A percentile compares a stretch with the other conserved stretches of the same genome.
These are phyloP conservation scores for Ophiognomonia clavigignenti-juglandacearum DNA, from an alignment of 2,329 filamentous ascomycete species.

Conservation along the genomic window DNA sequence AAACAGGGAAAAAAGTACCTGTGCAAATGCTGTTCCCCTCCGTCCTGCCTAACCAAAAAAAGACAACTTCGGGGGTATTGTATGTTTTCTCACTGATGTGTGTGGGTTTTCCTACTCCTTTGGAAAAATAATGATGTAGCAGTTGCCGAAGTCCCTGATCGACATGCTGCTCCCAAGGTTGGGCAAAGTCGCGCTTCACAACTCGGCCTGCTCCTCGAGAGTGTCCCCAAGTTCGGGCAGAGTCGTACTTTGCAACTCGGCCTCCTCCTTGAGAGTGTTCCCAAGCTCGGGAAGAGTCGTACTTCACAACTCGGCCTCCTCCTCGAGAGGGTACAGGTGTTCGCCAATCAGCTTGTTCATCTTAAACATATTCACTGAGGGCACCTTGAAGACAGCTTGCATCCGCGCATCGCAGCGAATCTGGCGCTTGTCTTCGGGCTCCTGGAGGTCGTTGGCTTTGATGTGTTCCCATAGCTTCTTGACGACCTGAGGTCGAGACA, in stretches of 20 bases:
- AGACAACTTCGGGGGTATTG: background rate
- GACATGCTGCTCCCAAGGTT: no score
- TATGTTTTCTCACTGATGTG: background rate
- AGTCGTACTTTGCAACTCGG: no score
- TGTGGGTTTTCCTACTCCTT: no score
- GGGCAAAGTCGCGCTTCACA: no score
- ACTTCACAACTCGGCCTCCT: no score
- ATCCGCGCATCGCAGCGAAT: conserved; percentile 90
- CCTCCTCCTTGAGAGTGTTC: no score
- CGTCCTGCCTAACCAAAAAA: background rate
- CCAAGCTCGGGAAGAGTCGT: no score
- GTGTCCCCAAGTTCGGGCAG: no score
- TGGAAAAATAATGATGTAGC: no score
- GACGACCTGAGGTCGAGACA: conserved; percentile 91
- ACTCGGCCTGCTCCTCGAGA: no score
- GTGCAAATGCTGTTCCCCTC: background rate
- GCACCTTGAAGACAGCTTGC: conserved; percentile 86
- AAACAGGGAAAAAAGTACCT: background rate
- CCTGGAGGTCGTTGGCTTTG: conserved; percentile 81
- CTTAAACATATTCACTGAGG: conserved; percentile 95
- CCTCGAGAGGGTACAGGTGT: conserved; percentile 82
- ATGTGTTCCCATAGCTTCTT: conserved; percentile 97
- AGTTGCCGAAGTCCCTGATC: no score
- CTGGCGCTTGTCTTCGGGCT: conserved; percentile 85
- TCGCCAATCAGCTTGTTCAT: conserved; percentile 96